phyloP scores from a whole-genome alignment of 2,329 filamentous ascomycete species.

The Myriosclerotinia duriaeana region DNA sequence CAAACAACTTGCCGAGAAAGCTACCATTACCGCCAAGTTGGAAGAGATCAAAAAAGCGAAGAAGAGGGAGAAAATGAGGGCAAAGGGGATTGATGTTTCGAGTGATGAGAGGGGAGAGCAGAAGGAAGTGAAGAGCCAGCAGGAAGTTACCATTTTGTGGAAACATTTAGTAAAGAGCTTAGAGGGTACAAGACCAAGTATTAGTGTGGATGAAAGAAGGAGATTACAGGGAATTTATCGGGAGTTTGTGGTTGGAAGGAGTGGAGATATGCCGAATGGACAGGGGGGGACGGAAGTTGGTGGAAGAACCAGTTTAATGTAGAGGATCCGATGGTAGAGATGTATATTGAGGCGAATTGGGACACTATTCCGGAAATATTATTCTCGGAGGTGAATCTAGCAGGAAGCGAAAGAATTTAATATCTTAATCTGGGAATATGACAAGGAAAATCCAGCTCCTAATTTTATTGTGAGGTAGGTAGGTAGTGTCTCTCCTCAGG shows the following conservation, averaged over 20 bases:
- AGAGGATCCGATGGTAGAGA: conserved; percentile 4
- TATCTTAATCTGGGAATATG: background rate
- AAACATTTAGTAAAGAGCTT: conserved; percentile 78
- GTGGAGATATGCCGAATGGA: conserved; percentile 92
- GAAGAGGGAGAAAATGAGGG: conserved; percentile 42
- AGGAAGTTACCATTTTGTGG: conserved; percentile 82
- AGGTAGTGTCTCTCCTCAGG: too few species aligned
- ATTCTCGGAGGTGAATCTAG: background rate
- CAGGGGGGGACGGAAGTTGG: conserved; percentile 91
- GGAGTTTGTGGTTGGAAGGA: conserved; percentile 89
- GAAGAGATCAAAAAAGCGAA: conserved; percentile 73
- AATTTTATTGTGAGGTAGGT: too few species aligned
- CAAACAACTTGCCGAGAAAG: conserved; percentile 68
- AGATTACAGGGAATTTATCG: conserved; percentile 79
- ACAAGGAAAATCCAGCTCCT: background rate
- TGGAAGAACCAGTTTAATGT: conserved; percentile 88
- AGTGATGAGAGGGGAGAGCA: conserved; percentile 31
- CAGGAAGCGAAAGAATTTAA: background rate
- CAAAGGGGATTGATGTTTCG: conserved; percentile 31
- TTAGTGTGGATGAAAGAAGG: conserved; percentile 72
- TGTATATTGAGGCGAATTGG: background rate
- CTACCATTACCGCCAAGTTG: conserved; percentile 77
- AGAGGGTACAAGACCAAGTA: conserved; percentile 74
- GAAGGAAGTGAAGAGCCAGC: conserved; percentile 48
- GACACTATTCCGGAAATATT: background rate